phyloP scores from a whole-genome alignment of 169 alveolate species.

The Amoebophrya sp. region DNA sequence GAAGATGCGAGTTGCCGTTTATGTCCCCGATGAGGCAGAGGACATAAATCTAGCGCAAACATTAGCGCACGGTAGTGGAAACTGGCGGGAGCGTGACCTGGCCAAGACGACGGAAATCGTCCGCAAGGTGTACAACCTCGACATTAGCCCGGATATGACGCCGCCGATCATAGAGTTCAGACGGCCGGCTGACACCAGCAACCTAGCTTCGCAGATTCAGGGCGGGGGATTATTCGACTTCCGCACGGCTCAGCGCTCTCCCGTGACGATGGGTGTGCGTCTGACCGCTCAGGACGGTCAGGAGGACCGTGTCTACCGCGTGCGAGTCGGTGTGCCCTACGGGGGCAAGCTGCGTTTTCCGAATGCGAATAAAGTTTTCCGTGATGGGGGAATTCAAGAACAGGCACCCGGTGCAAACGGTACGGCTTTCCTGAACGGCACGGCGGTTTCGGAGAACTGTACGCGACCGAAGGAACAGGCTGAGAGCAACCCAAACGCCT shows the following conservation, averaged over 20 bases:
- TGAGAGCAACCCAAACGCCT: not conserved
- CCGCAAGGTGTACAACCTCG: not conserved
- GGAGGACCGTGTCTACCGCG: not conserved
- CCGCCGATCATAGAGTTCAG: not conserved
- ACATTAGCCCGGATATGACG: not conserved
- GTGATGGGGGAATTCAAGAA: not conserved
- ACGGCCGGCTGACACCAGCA: not conserved
- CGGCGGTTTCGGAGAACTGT: not conserved
- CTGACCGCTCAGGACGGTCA: not conserved
- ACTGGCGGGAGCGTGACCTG: not conserved
- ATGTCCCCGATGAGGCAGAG: too few species aligned
- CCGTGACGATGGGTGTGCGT: not conserved
- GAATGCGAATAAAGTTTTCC: not conserved
- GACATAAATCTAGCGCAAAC: not conserved
- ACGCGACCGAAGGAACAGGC: not conserved
- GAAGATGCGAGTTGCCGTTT: too few species aligned
- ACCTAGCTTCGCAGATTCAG: not conserved
- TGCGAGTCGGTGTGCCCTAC: not conserved
- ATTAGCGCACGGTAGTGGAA: not conserved
- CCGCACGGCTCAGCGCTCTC: not conserved
- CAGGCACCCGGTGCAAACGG: not conserved
- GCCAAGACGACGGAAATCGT: not conserved
- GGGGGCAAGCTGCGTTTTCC: not conserved
- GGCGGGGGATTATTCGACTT: not conserved
- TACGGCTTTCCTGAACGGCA: not conserved